Base-by-base conservation (phyloP, 441 rosid genomes). In the Adansonia rubrostipa region DNA sequence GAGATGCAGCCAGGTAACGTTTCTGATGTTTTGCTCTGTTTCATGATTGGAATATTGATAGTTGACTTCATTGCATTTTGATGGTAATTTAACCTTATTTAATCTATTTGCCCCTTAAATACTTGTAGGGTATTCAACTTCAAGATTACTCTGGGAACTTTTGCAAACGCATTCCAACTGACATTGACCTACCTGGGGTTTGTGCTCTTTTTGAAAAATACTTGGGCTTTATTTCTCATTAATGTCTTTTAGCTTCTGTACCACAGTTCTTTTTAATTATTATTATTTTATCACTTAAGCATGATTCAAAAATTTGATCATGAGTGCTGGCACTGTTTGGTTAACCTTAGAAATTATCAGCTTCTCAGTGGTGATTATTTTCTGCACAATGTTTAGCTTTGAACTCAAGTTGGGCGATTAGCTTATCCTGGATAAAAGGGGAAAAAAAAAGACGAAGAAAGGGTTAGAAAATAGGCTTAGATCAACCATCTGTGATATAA, bases 61-160 rank as follows among this genome's bases (percentile, higher is more conserved):
- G 10, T 5, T 64, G 71, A 50, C 61, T 3, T 48, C 19, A 40
- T 50, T 9, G 1, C 6, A 50, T 14, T 48, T 14, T 64, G 71
- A 48, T 75, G 28, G 11, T 50, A 28, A 74, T 48, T 74, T 50
- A 9, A 48, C 48, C 62, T 0, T 51, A 24, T 24, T 60, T 3
- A 10, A 69, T 9, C 7, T 45, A 19, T 45, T 33, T 77, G 15
- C 22, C 75, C 80, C 48, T 67, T 66, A 17, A 45, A 53, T 64
- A 19, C 68, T 79, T 82, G 68, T 82, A 97, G 99, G 99, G 99
- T 53, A 93, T 97, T 85, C 99, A 97, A 95, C 97, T 97, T 83
- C 97, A 92, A 78, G 97, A 97, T 60, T 95, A 97, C 86, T 83
- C 89, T 36, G 99, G 99, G 63, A 97, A 93, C 89, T 97, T 97